A percentile compares a stretch with the other conserved stretches of the same genome.
These are phyloP conservation scores for Eucalyptus regnans DNA, from an alignment of 345 rosid genomes.

Conservation along the genomic window DNA sequence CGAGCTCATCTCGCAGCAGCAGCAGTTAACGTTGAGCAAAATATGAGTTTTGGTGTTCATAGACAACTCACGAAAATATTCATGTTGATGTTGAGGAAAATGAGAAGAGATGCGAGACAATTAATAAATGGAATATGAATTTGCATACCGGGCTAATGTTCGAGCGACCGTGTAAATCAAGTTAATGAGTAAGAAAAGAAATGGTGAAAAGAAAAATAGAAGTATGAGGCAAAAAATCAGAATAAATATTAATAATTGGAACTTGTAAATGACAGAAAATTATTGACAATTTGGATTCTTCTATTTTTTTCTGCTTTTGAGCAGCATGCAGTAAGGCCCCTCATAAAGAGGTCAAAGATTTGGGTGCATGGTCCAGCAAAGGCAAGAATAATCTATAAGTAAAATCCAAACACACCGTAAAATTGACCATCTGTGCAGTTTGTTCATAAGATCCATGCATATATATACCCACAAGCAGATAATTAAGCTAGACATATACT, in stretches of 20 bases:
- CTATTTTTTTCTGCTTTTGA: neutral
- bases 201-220: neutral
- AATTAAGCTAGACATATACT: neutral
- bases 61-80: neutral
- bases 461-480: neutral
- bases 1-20: neutral
- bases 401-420: neutral
- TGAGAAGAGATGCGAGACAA: neutral
- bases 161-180: neutral
- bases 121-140: neutral
- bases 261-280: neutral
- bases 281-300: neutral
- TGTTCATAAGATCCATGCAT: neutral
- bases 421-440: neutral
- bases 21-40: neutral
- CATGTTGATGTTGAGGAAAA: neutral
- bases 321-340: neutral
- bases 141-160: neutral
- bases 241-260: neutral
- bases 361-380: neutral
- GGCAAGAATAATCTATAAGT: neutral
- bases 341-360: neutral
- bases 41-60: too few relatives aligned
- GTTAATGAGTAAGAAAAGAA: neutral
- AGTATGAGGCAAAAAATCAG: neutral